Percentiles rank a stretch among this genome's conserved stretches.
Evolutionary conservation across 163 green algal genomes (phyloP).

Genomic region (Prototheca cutis): DNA sequence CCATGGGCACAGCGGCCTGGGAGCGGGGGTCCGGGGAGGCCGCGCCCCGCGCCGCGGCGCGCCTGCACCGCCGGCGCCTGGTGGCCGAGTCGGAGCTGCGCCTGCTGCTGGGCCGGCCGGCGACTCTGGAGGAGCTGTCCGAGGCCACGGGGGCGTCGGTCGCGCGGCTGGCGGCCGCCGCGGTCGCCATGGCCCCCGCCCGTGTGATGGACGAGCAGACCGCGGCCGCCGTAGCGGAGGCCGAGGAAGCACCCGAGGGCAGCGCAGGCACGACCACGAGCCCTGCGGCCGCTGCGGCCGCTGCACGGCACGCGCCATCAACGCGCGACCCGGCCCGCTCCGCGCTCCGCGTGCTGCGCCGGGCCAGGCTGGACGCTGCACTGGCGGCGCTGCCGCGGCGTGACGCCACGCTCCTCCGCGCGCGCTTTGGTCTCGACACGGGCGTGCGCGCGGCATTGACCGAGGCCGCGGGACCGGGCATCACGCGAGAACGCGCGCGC

Average conservation of each 20-base stretch:
- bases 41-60: no score
- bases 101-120: conserved; percentile 27
- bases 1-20: conserved; percentile 44
- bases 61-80: not conserved
- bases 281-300: no score
- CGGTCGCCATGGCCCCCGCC: not conserved
- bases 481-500: not conserved
- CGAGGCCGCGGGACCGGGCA: no score
- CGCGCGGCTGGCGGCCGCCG: not conserved
- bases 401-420: not conserved
- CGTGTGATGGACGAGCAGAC: not conserved
- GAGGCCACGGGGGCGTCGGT: conserved; percentile 22
- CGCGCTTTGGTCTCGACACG: not conserved
- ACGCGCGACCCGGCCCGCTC: not conserved
- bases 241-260: no score
- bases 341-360: not conserved
- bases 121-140: conserved; percentile 29
- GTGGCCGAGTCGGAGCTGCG: conserved; percentile 22
- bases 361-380: not conserved
- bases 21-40: not conserved
- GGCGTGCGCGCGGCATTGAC: not conserved
- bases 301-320: no score
- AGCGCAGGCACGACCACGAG: no score
- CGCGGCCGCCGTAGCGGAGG: no score
- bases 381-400: not conserved